These are phyloP conservation scores for Borovskyia barvae DNA, from an alignment of 208 protist species.

Conservation along the genomic window DNA sequence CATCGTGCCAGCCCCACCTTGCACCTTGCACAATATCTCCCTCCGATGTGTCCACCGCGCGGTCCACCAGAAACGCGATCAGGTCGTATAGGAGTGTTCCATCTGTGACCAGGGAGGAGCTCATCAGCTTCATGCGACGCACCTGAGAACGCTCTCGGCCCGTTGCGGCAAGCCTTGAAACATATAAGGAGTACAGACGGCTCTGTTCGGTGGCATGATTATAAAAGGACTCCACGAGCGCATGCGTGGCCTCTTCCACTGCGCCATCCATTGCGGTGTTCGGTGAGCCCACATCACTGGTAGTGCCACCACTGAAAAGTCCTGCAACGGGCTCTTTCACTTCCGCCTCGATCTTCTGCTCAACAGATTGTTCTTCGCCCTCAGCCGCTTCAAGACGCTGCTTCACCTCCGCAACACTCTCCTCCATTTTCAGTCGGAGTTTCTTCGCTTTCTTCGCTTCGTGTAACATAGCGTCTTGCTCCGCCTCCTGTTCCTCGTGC, in stretches of 20 bases:
- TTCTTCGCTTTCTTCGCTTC: slow-evolving; percentile 89
- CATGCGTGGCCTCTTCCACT: slow-evolving; percentile 57
- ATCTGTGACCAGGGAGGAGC: slow-evolving; percentile 70
- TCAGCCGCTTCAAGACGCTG: slow-evolving; percentile 28
- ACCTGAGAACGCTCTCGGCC: slow-evolving; percentile 60
- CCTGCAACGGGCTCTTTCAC: not conserved
- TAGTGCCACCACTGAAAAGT: not conserved
- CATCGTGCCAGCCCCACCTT: slow-evolving; percentile 70
- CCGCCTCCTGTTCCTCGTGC: slow-evolving; percentile 49
- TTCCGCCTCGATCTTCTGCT: slow-evolving; percentile 26
- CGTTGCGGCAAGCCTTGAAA: slow-evolving; percentile 55
- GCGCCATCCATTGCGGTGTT: slow-evolving; percentile 18
- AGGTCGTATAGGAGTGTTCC: slow-evolving; percentile 77
- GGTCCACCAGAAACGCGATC: slow-evolving; percentile 76
- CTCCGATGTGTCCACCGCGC: slow-evolving; percentile 76
- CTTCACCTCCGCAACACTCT: slow-evolving; percentile 31
- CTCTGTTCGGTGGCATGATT: slow-evolving; percentile 53
- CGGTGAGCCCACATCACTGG: slow-evolving; percentile 4
- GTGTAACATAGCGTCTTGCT: slow-evolving; percentile 49
- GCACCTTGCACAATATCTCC: slow-evolving; percentile 24
- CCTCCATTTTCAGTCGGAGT: slow-evolving; percentile 59
- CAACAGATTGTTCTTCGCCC: slow-evolving; percentile 21
- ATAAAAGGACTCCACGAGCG: slow-evolving; percentile 60
- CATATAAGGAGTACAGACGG: slow-evolving; percentile 61
- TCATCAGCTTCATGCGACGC: slow-evolving; percentile 69